Conservation (phyloP, 441 rosid species). For the Syzygium malaccense region DNA sequence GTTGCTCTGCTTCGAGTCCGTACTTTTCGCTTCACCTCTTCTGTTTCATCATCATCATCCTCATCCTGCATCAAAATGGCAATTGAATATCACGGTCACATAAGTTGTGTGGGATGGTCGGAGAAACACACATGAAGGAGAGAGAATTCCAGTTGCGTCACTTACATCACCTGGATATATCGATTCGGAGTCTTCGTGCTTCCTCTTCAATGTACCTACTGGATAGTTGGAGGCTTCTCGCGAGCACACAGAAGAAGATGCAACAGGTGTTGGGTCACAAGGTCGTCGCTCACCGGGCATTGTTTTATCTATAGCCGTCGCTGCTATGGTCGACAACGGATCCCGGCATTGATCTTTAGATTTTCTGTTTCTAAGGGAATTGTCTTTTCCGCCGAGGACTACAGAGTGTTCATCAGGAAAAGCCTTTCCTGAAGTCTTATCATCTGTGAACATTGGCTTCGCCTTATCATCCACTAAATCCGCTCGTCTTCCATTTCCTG, state of each 20-base stretch:
- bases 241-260: neutral
- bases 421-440: neutral
- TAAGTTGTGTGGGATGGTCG: neutral
- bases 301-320: neutral
- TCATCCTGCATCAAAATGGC: neutral
- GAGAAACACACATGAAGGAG: neutral
- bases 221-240: neutral
- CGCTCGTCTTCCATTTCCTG: neutral
- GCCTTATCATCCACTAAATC: neutral
- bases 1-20: neutral
- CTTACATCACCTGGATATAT: neutral
- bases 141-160: neutral
- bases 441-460: neutral
- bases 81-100: neutral
- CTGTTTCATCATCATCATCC: neutral
- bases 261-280: neutral
- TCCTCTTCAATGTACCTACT: neutral
- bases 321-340: neutral
- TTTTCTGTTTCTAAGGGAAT: neutral
- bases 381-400: neutral
- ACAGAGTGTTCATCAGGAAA: neutral
- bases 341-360: neutral
- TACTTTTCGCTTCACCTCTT: neutral
- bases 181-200: neutral
- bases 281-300: neutral